phyloP scores from a whole-genome alignment of 176 grass and related monocot species.

The Typha latifolia region DNA sequence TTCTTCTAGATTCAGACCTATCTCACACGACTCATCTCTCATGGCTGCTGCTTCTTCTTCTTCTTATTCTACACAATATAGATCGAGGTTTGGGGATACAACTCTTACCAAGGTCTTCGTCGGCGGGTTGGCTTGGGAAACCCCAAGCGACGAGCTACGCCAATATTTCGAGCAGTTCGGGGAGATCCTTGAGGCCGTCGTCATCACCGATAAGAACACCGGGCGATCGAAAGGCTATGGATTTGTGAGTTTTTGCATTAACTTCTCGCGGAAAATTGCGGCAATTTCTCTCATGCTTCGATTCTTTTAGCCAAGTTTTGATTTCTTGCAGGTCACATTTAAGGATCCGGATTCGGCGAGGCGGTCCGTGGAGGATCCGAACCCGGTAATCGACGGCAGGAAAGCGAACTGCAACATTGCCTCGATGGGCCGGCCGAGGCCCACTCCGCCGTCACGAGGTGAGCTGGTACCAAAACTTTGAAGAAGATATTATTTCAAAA shows the following conservation, averaged over 20 bases:
- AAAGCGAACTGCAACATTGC: constrained; percentile 99
- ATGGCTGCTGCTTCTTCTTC: constrained; percentile 15
- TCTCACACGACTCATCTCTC: not conserved
- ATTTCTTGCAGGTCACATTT: constrained; percentile 65
- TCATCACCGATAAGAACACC: constrained; percentile 75
- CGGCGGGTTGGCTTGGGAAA: constrained; percentile 92
- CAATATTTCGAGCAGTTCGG: constrained; percentile 70
- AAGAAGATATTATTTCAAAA: not conserved
- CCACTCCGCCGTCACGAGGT: constrained; percentile 18
- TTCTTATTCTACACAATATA: constrained; percentile 12
- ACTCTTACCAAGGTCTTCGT: constrained; percentile 96
- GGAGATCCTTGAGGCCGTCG: constrained; percentile 91
- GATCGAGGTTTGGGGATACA: constrained; percentile 86
- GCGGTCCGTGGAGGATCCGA: constrained; percentile 65
- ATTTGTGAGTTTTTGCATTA: constrained; percentile 45
- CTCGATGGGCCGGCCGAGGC: constrained; percentile 52
- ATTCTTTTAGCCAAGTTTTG: too few species aligned
- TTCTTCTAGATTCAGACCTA: not conserved
- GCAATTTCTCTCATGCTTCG: too few species aligned
- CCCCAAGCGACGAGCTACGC: constrained; percentile 55
- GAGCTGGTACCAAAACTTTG: not conserved
- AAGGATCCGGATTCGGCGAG: constrained; percentile 57
- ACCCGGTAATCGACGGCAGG: constrained; percentile 79
- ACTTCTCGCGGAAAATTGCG: not conserved
- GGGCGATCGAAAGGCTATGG: constrained; percentile 93